Evolutionary conservation across 2,329 filamentous ascomycete genomes (phyloP).

Genomic region (Bipolaris oryzae): DNA sequence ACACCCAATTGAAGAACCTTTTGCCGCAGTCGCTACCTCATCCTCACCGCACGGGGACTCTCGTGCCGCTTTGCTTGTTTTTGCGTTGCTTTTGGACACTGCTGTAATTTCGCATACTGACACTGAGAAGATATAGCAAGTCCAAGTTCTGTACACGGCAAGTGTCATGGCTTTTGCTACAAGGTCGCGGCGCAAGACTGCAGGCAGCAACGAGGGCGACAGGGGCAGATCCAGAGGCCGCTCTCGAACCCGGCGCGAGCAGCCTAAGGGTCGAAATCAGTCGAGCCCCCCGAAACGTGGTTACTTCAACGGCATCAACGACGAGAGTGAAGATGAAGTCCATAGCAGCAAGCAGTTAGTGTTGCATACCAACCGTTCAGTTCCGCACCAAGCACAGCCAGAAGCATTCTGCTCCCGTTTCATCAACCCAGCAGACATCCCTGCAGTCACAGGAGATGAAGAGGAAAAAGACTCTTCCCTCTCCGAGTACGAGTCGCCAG

Average conservation of each 20-base stretch:
- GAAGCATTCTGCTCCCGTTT: not conserved
- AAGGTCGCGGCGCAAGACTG: slow-evolving; percentile 3
- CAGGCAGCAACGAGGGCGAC: slow-evolving; percentile 11
- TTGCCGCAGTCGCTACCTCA: not conserved
- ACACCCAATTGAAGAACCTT: not conserved
- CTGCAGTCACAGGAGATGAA: not conserved
- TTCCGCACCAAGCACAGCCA: not conserved
- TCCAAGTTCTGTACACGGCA: too few relatives aligned
- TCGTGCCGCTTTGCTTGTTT: not conserved
- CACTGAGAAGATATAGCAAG: not conserved
- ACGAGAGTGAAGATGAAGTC: not conserved
- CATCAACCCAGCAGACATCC: not conserved
- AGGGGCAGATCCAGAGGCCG: not conserved
- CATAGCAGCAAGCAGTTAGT: not conserved
- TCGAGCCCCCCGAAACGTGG: not conserved
- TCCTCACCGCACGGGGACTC: not conserved
- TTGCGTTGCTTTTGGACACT: not conserved
- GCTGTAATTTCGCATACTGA: not conserved
- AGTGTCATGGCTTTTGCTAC: not conserved
- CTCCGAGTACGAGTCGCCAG: not conserved
- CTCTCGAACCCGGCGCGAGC: not conserved
- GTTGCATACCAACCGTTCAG: not conserved
- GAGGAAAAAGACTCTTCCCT: not conserved
- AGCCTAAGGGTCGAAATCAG: not conserved
- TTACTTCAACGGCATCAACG: not conserved